Conservation (phyloP, 129 eudicot species). For the Oenanthe sinensis region DNA sequence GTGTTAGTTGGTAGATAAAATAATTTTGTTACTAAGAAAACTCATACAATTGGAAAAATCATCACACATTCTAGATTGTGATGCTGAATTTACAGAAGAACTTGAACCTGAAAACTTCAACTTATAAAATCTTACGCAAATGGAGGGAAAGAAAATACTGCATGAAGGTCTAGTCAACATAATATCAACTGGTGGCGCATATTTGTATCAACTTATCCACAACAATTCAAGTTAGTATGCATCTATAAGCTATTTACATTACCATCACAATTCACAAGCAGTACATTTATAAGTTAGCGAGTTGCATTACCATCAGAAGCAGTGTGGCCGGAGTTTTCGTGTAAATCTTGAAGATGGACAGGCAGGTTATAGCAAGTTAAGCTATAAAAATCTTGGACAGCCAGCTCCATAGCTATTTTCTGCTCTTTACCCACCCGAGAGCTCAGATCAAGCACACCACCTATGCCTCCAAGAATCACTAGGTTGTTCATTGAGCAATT, state of each 20-base stretch:
- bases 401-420: conserved; percentile 39
- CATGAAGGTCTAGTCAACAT: background rate
- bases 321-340: conserved; percentile 25
- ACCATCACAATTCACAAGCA: too few relatives aligned
- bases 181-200: background rate
- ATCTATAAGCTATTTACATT: background rate
- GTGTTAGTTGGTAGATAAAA: background rate
- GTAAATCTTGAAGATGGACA: conserved; percentile 33
- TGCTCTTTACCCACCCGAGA: conserved; percentile 46
- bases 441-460: conserved; percentile 31
- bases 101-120: background rate
- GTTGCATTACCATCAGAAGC: conserved; percentile 33
- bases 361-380: conserved; percentile 18
- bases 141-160: background rate
- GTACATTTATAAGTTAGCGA: too few relatives aligned
- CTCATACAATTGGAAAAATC: background rate
- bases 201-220: background rate
- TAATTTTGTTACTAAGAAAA: background rate
- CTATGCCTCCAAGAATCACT: conserved; percentile 14
- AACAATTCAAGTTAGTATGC: background rate
- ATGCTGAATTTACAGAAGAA: background rate
- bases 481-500: conserved; percentile 12
- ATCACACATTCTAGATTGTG: background rate
- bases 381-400: conserved; percentile 26
- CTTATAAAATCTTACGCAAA: background rate